These are phyloP conservation scores for Schizosaccharomyces pombe DNA, from an alignment of 805 yeast species.

Conservation along the genomic window DNA sequence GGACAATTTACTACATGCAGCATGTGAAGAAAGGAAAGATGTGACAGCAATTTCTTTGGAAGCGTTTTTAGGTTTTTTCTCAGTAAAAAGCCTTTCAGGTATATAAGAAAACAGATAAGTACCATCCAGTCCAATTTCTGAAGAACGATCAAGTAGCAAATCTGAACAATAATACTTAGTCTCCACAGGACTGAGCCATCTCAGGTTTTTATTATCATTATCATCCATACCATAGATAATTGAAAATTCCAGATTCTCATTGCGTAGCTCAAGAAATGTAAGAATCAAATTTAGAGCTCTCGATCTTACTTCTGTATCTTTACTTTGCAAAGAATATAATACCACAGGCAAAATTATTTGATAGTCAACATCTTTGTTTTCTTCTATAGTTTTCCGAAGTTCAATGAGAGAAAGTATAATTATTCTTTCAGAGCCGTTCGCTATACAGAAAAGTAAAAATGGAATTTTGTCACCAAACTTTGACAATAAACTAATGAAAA, in stretches of 20 bases:
- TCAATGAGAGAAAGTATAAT: neutral
- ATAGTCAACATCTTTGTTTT: conserved; percentile 13
- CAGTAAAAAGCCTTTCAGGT: conserved; percentile 12
- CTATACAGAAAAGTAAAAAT: neutral
- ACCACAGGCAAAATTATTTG: conserved; percentile 17
- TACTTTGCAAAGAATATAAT: conserved; percentile 16
- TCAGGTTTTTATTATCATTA: conserved; percentile 23
- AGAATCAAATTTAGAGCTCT: conserved; percentile 12
- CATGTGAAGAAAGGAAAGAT: conserved; percentile 50
- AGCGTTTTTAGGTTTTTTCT: conserved; percentile 8
- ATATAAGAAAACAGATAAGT: conserved; percentile 18
- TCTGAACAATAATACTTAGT: conserved; percentile 22
- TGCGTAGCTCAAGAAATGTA: neutral
- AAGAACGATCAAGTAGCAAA: conserved; percentile 17
- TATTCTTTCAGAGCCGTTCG: neutral
- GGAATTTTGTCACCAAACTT: neutral
- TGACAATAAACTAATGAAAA: neutral
- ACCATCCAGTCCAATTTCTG: conserved; percentile 28
- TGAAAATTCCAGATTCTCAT: neutral
- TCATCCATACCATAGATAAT: conserved; percentile 11
- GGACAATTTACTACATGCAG: conserved; percentile 27
- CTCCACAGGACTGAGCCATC: conserved; percentile 39
- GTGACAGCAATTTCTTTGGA: conserved; percentile 22
- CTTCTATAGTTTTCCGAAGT: neutral
- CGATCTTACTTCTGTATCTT: conserved; percentile 15